A percentile compares a stretch with the other conserved stretches of the same genome.
phyloP scores from a whole-genome alignment of 176 grass and related monocot species.

The Pharus latifolius region DNA sequence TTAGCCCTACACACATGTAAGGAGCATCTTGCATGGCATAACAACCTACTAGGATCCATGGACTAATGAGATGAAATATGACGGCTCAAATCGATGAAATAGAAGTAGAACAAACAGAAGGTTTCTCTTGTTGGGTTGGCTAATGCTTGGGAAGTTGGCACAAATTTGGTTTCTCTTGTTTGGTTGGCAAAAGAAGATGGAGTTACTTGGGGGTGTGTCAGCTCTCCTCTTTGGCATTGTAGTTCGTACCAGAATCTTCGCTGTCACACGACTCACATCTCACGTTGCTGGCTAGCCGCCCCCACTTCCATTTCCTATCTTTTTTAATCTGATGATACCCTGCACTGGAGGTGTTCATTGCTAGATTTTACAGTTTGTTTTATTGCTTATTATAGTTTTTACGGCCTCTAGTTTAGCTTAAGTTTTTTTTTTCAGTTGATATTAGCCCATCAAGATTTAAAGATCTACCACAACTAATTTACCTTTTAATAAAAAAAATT shows the following conservation, averaged over 20 bases:
- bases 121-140: background rate
- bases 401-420: too few relatives aligned
- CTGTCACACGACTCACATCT: background rate
- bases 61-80: background rate
- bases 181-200: too few relatives aligned
- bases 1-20: background rate
- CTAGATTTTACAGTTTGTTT: background rate
- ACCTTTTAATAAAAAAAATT: too few relatives aligned
- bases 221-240: background rate
- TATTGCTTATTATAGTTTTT: background rate
- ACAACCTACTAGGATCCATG: background rate
- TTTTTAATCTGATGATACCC: too few relatives aligned
- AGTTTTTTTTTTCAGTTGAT: too few relatives aligned
- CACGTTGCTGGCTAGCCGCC: background rate
- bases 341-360: background rate
- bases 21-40: background rate
- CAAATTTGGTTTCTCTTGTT: too few relatives aligned
- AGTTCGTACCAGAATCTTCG: background rate
- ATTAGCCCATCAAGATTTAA: too few relatives aligned
- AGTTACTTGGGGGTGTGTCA: too few relatives aligned
- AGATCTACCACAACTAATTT: too few relatives aligned
- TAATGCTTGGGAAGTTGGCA: too few relatives aligned
- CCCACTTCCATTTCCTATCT: too few relatives aligned
- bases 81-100: background rate
- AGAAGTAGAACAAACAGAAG: background rate